phyloP scores from a whole-genome alignment of 1,284 basidiomycete genomes.

The Irpex rosettiformis region DNA sequence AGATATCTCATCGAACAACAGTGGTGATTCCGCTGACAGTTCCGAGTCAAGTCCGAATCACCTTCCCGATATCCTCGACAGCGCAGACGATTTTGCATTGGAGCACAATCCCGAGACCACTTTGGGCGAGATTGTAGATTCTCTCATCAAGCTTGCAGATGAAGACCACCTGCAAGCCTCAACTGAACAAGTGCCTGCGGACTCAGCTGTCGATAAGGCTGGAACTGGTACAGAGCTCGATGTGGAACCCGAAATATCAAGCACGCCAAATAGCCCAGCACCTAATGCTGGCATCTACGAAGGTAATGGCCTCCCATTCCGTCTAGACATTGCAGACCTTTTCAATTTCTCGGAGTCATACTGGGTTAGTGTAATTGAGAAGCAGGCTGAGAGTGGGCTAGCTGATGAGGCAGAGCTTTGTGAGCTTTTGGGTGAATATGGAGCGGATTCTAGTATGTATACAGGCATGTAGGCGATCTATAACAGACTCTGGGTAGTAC shows the following conservation, averaged over 20 bases:
- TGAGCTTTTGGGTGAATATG: neutral
- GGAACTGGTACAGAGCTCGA: no score
- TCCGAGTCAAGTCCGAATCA: no score
- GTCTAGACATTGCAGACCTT: neutral
- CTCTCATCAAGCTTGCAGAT: neutral
- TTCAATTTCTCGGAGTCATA: slow-evolving; percentile 3
- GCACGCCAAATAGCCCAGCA: no score
- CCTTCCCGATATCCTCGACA: no score
- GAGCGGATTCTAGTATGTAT: neutral
- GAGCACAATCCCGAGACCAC: neutral
- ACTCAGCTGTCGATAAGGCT: no score
- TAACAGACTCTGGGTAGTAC: no score
- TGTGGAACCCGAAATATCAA: no score
- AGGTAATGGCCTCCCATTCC: neutral
- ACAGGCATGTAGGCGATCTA: neutral
- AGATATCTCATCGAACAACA: no score
- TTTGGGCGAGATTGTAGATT: neutral
- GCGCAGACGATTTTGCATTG: no score
- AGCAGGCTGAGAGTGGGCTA: neutral
- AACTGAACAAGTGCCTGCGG: no score
- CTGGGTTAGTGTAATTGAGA: slow-evolving; percentile 2
- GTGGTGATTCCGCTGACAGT: no score
- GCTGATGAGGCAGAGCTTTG: neutral
- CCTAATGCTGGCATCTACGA: neutral
- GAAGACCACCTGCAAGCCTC: neutral